Conservation (phyloP, 129 eudicot genomes). For the Erigeron canadensis region DNA sequence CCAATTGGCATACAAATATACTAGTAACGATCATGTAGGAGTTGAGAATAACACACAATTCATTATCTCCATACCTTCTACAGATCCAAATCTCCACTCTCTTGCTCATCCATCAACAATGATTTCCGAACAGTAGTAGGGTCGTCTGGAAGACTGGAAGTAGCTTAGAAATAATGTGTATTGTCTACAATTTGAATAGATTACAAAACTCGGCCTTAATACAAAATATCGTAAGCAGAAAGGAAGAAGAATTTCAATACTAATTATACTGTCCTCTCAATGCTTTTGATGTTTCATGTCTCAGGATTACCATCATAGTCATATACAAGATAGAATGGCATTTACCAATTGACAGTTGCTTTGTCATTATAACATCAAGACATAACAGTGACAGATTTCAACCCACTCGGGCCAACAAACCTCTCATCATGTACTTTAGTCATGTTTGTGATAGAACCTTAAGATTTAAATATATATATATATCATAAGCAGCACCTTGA, state of each 20-base stretch:
- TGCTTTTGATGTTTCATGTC: conserved; percentile 85
- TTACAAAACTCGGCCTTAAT: conserved; percentile 8
- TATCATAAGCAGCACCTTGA: background rate
- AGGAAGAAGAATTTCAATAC: background rate
- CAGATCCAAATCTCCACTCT: conserved; percentile 68
- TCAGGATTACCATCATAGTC: conserved; percentile 67
- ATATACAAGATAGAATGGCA: conserved; percentile 72
- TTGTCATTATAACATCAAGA: conserved; percentile 70
- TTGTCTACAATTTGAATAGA: conserved; percentile 48
- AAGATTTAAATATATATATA: background rate
- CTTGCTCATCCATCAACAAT: conserved; percentile 57
- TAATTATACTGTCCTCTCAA: conserved; percentile 73
- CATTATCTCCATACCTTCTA: conserved; percentile 59
- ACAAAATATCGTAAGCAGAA: background rate
- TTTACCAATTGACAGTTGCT: conserved; percentile 77
- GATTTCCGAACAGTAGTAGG: conserved; percentile 73
- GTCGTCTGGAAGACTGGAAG: conserved; percentile 86
- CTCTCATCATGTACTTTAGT: conserved; percentile 89
- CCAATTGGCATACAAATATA: too few relatives aligned
- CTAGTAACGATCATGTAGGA: too few relatives aligned
- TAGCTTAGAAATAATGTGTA: conserved; percentile 85
- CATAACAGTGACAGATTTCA: conserved; percentile 63
- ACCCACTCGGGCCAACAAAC: conserved; percentile 58
- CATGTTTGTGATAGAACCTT: conserved; percentile 92
- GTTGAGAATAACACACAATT: too few relatives aligned